Conservation (phyloP, 2,329 filamentous ascomycete genomes). For the Colletotrichum caudatum region DNA sequence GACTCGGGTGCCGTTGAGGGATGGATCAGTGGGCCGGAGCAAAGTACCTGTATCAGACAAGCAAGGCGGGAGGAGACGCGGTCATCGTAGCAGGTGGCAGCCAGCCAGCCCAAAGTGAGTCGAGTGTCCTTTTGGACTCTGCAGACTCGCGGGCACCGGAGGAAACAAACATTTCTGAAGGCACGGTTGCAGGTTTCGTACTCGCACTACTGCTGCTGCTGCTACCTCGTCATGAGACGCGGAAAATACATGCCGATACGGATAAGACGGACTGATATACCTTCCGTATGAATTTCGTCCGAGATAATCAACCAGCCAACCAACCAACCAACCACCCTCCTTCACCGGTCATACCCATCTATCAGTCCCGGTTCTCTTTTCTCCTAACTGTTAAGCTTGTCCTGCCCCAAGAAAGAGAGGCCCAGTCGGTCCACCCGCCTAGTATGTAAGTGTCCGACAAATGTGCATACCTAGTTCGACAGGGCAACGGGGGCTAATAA, state of each 20-base stretch:
- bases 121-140: background rate
- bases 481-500: no score
- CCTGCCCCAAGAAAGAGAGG: conserved; percentile 5
- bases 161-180: conserved; percentile 16
- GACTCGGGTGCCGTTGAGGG: conserved; percentile 3
- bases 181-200: conserved; percentile 6
- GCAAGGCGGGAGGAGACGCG: no score
- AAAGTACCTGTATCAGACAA: background rate
- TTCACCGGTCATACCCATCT: conserved; percentile 9
- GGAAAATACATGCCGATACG: background rate
- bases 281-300: conserved; percentile 16
- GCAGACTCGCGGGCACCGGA: background rate
- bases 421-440: background rate
- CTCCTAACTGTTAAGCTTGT: conserved; percentile 24
- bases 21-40: background rate
- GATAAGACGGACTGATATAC: background rate
- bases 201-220: background rate
- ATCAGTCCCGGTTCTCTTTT: background rate
- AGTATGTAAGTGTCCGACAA: background rate
- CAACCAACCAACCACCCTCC: background rate
- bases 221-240: background rate
- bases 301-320: background rate
- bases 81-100: background rate
- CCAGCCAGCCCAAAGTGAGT: background rate
- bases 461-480: background rate